Conservation (phyloP, 345 rosid species). For the Stellera chamaejasme region DNA sequence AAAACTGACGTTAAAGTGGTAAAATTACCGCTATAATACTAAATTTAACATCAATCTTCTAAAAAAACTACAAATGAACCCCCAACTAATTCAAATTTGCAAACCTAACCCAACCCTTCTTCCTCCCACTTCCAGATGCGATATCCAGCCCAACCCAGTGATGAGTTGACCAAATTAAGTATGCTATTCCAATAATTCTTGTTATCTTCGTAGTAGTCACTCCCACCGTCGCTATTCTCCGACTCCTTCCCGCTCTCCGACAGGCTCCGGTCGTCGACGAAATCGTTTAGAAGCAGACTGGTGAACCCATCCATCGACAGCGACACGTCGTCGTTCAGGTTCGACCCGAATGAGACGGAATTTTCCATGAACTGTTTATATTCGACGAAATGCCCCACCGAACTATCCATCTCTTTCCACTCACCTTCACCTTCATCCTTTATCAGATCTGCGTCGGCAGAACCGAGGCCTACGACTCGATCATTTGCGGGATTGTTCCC, state of each 20-base stretch:
- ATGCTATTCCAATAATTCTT: constrained; percentile 95
- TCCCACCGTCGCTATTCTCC: constrained; percentile 23
- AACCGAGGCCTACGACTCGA: constrained; percentile 47
- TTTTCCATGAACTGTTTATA: constrained; percentile 28
- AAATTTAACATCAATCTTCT: too few relatives aligned
- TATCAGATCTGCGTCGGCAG: constrained; percentile 32
- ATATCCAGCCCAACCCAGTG: too few relatives aligned
- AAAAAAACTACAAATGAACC: too few relatives aligned
- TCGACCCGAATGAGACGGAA: constrained; percentile 34
- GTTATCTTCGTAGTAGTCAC: constrained; percentile 64
- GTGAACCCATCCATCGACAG: constrained; percentile 69
- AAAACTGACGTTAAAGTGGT: too few relatives aligned
- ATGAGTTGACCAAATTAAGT: constrained; percentile 83
- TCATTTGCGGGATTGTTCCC: constrained; percentile 23
- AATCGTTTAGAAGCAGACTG: constrained; percentile 52
- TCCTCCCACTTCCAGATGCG: too few relatives aligned
- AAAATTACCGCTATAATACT: too few relatives aligned
- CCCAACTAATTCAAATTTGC: too few relatives aligned
- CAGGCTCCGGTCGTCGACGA: constrained; percentile 34
- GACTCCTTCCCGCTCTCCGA: constrained; percentile 42
- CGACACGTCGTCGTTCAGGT: constrained; percentile 29
- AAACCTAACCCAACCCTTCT: too few relatives aligned
- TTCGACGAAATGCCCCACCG: constrained; percentile 17
- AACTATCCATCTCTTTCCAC: constrained; percentile 38
- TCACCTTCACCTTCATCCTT: constrained; percentile 57